Percentiles rank a stretch among this genome's conserved stretches.
These are phyloP conservation scores for Mucor indicus DNA, from an alignment of 371 early-diverging fungal species.

Conservation along the genomic window DNA sequence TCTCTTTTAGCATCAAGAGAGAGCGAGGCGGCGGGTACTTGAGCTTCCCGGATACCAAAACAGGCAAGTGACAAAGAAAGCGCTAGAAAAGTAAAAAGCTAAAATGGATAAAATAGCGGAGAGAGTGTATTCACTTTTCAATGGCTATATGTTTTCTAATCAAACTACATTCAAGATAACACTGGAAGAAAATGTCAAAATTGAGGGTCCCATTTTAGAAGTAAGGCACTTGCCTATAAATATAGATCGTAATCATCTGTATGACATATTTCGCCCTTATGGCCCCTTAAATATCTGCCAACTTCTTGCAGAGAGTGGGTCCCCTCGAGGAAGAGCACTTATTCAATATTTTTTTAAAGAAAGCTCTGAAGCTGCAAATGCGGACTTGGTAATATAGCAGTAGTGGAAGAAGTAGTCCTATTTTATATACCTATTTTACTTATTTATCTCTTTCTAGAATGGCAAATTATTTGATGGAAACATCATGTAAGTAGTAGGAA, in stretches of 20 bases:
- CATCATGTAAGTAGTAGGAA: constrained; percentile 16
- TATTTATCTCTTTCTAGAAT: constrained; percentile 5
- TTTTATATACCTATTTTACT: background rate
- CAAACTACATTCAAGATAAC: constrained; percentile 24
- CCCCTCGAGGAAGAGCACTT: constrained; percentile 18
- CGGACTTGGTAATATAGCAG: constrained; percentile 22
- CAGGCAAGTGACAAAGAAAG: constrained; percentile 24
- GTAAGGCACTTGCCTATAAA: constrained; percentile 23
- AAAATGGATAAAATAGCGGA: constrained; percentile 21
- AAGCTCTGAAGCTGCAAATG: constrained; percentile 26
- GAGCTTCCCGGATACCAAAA: constrained; percentile 26
- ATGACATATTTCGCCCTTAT: constrained; percentile 36
- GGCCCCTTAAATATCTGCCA: constrained; percentile 38
- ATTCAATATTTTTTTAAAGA: constrained; percentile 35
- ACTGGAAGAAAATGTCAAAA: constrained; percentile 14
- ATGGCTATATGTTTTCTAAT: constrained; percentile 28
- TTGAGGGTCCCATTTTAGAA: constrained; percentile 25
- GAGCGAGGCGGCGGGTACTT: constrained; percentile 31
- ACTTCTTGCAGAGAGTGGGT: constrained; percentile 17
- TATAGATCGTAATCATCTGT: constrained; percentile 27
- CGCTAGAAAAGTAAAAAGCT: background rate
- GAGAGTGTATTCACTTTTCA: constrained; percentile 34
- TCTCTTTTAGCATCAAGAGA: constrained; percentile 19
- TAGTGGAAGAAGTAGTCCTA: background rate
- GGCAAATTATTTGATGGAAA: constrained; percentile 12